Percentiles rank a stretch among this genome's conserved stretches.
Conservation (phyloP, 352 stramenopile genomes). For the Phytophthora uliginosa region DNA sequence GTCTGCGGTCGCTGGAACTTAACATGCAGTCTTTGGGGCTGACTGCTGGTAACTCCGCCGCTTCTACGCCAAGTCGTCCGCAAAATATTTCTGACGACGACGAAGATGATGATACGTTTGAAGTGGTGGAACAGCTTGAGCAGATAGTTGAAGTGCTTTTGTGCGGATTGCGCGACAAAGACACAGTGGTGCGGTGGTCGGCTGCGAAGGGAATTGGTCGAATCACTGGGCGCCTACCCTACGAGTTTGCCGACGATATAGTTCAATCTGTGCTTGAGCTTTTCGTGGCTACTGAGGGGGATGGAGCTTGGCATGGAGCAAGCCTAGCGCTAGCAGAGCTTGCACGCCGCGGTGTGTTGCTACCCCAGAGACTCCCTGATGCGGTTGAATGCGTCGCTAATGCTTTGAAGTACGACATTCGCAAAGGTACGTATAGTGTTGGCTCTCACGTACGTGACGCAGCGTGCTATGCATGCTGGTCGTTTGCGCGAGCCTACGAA, state of each 20-base stretch:
- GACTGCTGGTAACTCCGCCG: conserved; percentile 9
- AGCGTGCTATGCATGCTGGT: conserved; percentile 99
- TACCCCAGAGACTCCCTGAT: conserved; percentile 93
- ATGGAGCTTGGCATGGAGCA: conserved; percentile 97
- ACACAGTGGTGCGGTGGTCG: conserved; percentile 99
- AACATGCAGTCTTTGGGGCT: conserved; percentile 85
- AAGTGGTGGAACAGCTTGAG: conserved; percentile 97
- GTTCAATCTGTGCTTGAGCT: conserved; percentile 96
- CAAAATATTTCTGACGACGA: conserved; percentile 17
- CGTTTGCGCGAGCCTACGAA: conserved; percentile 96
- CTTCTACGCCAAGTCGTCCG: background rate
- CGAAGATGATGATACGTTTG: conserved; percentile 58
- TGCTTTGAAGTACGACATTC: conserved; percentile 96
- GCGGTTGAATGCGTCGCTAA: conserved; percentile 94
- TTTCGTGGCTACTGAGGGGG: conserved; percentile 94
- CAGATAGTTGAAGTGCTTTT: conserved; percentile 96
- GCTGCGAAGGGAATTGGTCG: conserved; percentile 98
- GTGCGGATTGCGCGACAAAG: conserved; percentile 91
- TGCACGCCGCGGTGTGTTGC: conserved; percentile 94
- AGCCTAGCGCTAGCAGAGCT: conserved; percentile 98
- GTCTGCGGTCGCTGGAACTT: conserved; percentile 93
- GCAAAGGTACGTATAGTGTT: conserved; percentile 95
- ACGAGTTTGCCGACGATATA: conserved; percentile 97
- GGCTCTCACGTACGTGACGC: conserved; percentile 98
- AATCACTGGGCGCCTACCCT: conserved; percentile 95